Percentiles rank a stretch among this genome's conserved stretches.
phyloP scores from a whole-genome alignment of 805 yeast species.

The Monosporozyma unispora region DNA sequence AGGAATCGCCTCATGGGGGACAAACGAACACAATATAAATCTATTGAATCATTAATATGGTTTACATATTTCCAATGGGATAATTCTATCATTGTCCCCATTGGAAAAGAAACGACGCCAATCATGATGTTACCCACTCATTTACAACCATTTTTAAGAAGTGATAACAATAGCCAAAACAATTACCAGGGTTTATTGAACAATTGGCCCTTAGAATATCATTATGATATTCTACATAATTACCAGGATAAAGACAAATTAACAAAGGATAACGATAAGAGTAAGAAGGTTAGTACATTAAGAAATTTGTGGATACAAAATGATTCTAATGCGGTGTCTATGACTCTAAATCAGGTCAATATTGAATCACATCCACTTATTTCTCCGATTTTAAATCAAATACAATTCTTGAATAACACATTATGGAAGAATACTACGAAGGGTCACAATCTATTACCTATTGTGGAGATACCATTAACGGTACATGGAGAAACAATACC shows the following conservation, averaged over 20 bases:
- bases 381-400: slow-evolving; percentile 1
- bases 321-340: background rate
- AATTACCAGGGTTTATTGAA: background rate
- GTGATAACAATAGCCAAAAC: background rate
- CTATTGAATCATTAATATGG: background rate
- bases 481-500: slow-evolving; percentile 5
- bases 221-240: background rate
- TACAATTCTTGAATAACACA: background rate
- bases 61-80: slow-evolving; percentile 4
- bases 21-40: background rate
- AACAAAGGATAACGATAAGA: background rate
- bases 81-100: background rate
- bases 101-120: background rate
- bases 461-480: slow-evolving; percentile 4
- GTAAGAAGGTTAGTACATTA: background rate
- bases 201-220: slow-evolving; percentile 8
- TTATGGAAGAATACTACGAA: background rate
- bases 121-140: slow-evolving; percentile 1
- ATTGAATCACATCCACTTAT: background rate
- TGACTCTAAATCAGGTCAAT: background rate
- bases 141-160: slow-evolving; percentile 3
- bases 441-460: slow-evolving; percentile 2
- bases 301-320: background rate
- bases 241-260: background rate
- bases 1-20: background rate